Percentiles rank a stretch among this genome's conserved stretches.
Conservation (phyloP, 2,329 filamentous ascomycete genomes). For the Aspergillaceae sp. region DNA sequence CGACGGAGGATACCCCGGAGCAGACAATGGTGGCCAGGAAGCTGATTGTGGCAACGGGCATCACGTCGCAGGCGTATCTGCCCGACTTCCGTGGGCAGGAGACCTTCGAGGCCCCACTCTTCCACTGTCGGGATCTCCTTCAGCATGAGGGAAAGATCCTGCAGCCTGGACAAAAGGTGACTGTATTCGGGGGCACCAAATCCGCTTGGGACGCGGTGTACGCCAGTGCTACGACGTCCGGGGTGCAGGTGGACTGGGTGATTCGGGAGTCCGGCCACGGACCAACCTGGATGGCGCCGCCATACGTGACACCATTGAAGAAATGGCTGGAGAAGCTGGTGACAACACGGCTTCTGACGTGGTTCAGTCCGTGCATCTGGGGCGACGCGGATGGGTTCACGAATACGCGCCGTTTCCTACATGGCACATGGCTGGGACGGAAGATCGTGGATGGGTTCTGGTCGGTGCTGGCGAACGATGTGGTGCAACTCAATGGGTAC, state of each 20-base stretch:
- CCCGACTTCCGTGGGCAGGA: conserved; percentile 45
- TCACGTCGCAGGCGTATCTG: conserved; percentile 50
- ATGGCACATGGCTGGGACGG: conserved; percentile 45
- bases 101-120: conserved; percentile 45
- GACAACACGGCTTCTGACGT: conserved; percentile 58
- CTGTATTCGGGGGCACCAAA: conserved; percentile 54
- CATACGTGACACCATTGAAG: conserved; percentile 59
- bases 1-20: conserved; percentile 1
- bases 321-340: conserved; percentile 60
- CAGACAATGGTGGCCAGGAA: conserved; percentile 32
- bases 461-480: conserved; percentile 42
- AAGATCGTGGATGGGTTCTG: conserved; percentile 47
- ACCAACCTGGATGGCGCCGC: conserved; percentile 32
- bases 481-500: conserved; percentile 40
- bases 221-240: conserved; percentile 44
- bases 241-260: conserved; percentile 40
- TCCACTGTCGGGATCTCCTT: conserved; percentile 50
- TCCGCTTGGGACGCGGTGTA: conserved; percentile 57
- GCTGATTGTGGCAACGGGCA: conserved; percentile 54
- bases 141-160: conserved; percentile 24
- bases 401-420: conserved; percentile 39
- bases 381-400: conserved; percentile 53
- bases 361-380: conserved; percentile 69
- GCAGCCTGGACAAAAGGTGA: conserved; percentile 22
- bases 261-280: conserved; percentile 36